Percentiles rank a stretch among this genome's conserved stretches.
Evolutionary conservation across 2,329 filamentous ascomycete species (phyloP).

Genomic region (Dactylonectria macrodidyma): DNA sequence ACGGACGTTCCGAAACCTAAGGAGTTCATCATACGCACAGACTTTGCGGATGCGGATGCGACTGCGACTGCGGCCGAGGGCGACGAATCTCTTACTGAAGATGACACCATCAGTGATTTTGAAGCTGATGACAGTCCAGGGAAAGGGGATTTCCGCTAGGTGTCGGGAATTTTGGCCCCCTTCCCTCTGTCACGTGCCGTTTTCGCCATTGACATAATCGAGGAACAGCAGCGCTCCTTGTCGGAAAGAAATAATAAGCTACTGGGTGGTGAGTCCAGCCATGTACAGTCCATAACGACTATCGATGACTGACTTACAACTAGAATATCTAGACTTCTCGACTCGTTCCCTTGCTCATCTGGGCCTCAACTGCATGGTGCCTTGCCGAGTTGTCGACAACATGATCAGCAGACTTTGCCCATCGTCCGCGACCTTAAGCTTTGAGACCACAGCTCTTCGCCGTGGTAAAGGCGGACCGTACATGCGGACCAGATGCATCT

Average conservation of each 20-base stretch:
- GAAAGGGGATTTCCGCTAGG: slow-evolving; percentile 11
- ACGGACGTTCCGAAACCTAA: slow-evolving; percentile 16
- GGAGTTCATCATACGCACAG: slow-evolving; percentile 13
- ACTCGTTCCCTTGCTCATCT: slow-evolving; percentile 14
- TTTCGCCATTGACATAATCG: slow-evolving; percentile 12
- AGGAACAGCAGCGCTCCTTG: slow-evolving; percentile 1
- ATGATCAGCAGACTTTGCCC: slow-evolving; percentile 12
- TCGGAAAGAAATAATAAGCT: slow-evolving; percentile 4
- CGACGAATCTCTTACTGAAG: slow-evolving; percentile 5
- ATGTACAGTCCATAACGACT: slow-evolving; percentile 5
- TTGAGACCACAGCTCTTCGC: slow-evolving; percentile 6
- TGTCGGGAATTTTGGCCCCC: slow-evolving; percentile 11
- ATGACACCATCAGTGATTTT: slow-evolving; percentile 9
- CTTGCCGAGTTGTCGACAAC: slow-evolving; percentile 13
- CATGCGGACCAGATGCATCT: slow-evolving; percentile 6
- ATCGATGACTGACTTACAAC: slow-evolving; percentile 7
- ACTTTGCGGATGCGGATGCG: background rate
- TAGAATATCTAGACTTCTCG: background rate
- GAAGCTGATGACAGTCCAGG: slow-evolving; percentile 14
- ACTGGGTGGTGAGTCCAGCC: slow-evolving; percentile 7
- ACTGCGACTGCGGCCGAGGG: slow-evolving; percentile 10
- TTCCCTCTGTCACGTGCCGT: slow-evolving; percentile 13
- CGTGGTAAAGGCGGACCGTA: slow-evolving; percentile 4
- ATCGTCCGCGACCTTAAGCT: slow-evolving; percentile 7
- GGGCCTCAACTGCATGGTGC: slow-evolving; percentile 12